phyloP scores from a whole-genome alignment of 176 grass and related monocot species.

The Metroxylon sagu region DNA sequence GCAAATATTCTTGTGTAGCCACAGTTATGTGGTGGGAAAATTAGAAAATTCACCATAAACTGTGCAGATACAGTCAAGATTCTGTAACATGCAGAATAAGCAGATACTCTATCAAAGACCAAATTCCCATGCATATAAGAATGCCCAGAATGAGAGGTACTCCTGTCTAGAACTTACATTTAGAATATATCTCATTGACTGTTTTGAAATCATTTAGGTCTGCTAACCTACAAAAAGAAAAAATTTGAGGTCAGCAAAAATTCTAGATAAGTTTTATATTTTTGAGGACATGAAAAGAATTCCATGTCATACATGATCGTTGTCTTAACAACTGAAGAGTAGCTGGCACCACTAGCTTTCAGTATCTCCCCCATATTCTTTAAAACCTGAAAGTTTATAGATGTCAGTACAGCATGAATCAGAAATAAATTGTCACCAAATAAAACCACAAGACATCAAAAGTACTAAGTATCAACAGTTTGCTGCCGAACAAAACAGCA shows the following conservation, averaged over 20 bases:
- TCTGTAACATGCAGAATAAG: too few relatives aligned
- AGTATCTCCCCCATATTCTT: constrained; percentile 97
- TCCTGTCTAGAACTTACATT: constrained; percentile 43
- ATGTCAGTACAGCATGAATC: neutral
- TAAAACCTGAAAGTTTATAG: constrained; percentile 39
- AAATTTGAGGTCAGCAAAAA: neutral
- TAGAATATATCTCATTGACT: constrained; percentile 86
- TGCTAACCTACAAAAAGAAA: constrained; percentile 54
- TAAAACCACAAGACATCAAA: too few relatives aligned
- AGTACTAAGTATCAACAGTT: too few relatives aligned
- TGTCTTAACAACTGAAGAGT: constrained; percentile 92
- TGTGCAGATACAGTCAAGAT: too few relatives aligned
- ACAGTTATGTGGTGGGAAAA: too few relatives aligned
- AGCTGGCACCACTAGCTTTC: constrained; percentile 79
- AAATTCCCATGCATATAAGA: too few relatives aligned
- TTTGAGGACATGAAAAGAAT: neutral
- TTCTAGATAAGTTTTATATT: neutral
- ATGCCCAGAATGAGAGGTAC: neutral
- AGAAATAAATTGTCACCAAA: too few relatives aligned
- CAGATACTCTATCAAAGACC: too few relatives aligned
- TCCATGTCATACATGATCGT: constrained; percentile 64
- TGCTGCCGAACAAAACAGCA: too few relatives aligned
- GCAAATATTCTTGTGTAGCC: too few relatives aligned
- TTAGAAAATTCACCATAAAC: too few relatives aligned
- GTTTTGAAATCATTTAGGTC: constrained; percentile 95